Conservation (phyloP, 2,329 filamentous ascomycete genomes). For the Xylariales sp. region DNA sequence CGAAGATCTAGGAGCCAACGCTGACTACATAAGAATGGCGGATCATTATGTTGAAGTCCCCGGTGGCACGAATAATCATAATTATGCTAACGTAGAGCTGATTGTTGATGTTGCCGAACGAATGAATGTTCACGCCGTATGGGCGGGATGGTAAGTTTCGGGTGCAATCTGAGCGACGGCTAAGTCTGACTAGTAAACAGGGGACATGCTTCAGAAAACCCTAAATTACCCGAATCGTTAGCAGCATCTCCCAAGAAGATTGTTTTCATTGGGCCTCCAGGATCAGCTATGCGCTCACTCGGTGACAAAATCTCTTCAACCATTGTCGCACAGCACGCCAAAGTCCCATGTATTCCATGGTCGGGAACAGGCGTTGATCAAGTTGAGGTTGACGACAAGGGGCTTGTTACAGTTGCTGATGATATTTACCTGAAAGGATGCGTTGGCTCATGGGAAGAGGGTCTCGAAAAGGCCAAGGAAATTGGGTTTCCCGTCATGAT, state of each 20-base stretch:
- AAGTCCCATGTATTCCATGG: conserved; percentile 99
- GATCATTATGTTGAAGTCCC: conserved; percentile 99
- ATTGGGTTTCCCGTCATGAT: conserved; percentile 99
- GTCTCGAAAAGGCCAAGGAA: conserved; percentile 83
- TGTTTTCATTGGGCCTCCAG: conserved; percentile 97
- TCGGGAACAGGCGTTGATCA: conserved; percentile 91
- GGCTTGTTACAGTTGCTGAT: conserved; percentile 92
- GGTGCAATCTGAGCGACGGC: background rate
- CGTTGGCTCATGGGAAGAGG: conserved; percentile 89
- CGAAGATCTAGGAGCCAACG: conserved; percentile 96
- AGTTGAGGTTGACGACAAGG: conserved; percentile 81
- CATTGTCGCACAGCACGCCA: conserved; percentile 96
- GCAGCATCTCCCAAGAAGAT: conserved; percentile 98
- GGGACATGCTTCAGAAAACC: conserved; percentile 99
- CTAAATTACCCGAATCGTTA: conserved; percentile 93
- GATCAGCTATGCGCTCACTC: conserved; percentile 97
- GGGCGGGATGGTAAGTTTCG: conserved; percentile 89
- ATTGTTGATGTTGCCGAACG: conserved; percentile 99
- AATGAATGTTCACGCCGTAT: conserved; percentile 98
- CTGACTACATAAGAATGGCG: conserved; percentile 99
- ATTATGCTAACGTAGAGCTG: conserved; percentile 99
- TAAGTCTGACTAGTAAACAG: conserved; percentile 55
- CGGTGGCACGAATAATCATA: conserved; percentile 99
- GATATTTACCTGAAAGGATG: conserved; percentile 90
- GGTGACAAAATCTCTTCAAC: conserved; percentile 99